Base-by-base conservation (phyloP, 805 yeast genomes). In the Saccharomycopsis sp. region DNA sequence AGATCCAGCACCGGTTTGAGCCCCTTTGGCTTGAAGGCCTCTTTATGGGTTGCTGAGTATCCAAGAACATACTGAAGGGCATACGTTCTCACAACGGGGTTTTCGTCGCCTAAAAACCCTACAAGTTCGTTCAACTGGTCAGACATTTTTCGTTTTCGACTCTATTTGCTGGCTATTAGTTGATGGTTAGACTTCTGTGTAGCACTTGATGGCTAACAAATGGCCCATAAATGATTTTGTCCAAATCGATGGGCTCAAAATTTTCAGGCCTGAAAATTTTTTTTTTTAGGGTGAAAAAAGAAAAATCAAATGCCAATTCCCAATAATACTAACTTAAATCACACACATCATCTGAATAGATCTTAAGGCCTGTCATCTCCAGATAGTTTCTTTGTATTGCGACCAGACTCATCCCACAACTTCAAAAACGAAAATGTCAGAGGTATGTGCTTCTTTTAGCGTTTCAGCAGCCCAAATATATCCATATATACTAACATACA, bases 71-170 rank as follows among this genome's bases (percentile, higher is more conserved):
- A 56, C 23, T 61, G 63, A 40, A 61, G 55, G 8, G 63, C 63
- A 12, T 58, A 55, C 2, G 62, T 61, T 21, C 59, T 52, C 14
- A 59, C 62, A 5, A 61, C 58, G 12, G 54, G 46, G 50, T 59
- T 61, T 9, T 58, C 60, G 41, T 55, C 56, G 24, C 50, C 51
- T 18, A 61, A 50, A 54, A 61, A 61, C 5, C 54, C 69, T 18
- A 73, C 65, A 40, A 67, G 63, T 37, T 63, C 58, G 1, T 52
- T 16, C 18, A 51, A 12, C n/a, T 34, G 44, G 8, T 7, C 29
- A 14, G 53, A 9, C 40, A 24, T 34, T 12, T 50, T 50, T 9
- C 8, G 8, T 50, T 50, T n/a, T n/a, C n/a, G 37, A 29, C 12
- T 5, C 37, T 5, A 29, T 29, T 7, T 29, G 37, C 37, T 29